These are phyloP conservation scores for Aspergillus awamori DNA, from an alignment of 2,329 filamentous ascomycete species.

Conservation along the genomic window DNA sequence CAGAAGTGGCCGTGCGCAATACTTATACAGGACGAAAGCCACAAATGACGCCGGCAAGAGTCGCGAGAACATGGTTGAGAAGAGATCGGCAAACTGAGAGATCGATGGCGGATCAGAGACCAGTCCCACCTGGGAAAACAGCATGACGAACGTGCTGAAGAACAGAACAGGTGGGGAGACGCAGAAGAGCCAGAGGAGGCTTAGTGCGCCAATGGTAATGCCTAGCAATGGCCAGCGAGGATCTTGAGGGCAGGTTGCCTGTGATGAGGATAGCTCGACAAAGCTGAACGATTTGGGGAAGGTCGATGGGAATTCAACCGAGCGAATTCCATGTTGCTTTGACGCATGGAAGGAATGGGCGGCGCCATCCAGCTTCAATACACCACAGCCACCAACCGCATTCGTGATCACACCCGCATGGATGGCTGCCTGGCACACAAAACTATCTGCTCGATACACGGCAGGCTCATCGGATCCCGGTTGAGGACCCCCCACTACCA, in stretches of 20 bases:
- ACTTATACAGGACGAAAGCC: conserved; percentile 83
- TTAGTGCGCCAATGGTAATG: conserved; percentile 78
- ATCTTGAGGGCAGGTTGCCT: conserved; percentile 70
- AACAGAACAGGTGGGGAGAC: conserved; percentile 80
- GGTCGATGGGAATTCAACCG: conserved; percentile 78
- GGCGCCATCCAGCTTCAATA: conserved; percentile 72
- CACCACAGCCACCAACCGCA: conserved; percentile 75
- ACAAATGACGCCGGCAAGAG: conserved; percentile 87
- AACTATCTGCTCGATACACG: conserved; percentile 85
- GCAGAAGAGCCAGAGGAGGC: conserved; percentile 78
- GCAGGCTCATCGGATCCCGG: conserved; percentile 47
- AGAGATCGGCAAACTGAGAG: conserved; percentile 66
- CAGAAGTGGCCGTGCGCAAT: conserved; percentile 74
- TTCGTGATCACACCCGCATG: conserved; percentile 79
- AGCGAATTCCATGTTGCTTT: conserved; percentile 72
- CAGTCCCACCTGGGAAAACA: conserved; percentile 89
- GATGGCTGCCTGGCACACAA: conserved; percentile 81
- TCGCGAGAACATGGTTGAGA: conserved; percentile 77
- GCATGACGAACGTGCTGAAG: conserved; percentile 75
- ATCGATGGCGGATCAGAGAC: conserved; percentile 82
- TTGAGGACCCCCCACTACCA: conserved; percentile 56
- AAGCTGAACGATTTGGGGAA: conserved; percentile 90
- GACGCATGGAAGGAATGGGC: conserved; percentile 65
- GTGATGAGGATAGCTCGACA: conserved; percentile 56
- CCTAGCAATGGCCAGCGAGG: conserved; percentile 81